Conservation (phyloP, 345 rosid species). For the Salix suchowensis region DNA sequence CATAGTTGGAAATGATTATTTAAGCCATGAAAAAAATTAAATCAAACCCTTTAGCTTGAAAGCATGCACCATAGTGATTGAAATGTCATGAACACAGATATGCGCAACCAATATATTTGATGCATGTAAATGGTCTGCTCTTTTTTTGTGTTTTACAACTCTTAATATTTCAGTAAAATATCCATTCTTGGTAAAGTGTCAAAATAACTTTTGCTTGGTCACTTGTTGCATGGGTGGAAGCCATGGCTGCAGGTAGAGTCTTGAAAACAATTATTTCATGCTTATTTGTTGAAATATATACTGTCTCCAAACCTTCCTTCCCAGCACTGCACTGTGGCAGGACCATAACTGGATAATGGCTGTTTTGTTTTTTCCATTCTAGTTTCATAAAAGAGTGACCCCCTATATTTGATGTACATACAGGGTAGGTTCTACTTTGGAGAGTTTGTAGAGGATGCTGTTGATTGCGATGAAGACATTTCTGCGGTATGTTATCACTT, state of each 20-base stretch:
- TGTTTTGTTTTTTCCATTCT: background rate
- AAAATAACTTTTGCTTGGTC: background rate
- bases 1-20: background rate
- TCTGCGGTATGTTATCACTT: conserved; percentile 51
- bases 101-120: background rate
- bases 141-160: background rate
- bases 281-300: background rate
- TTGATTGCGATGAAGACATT: conserved; percentile 65
- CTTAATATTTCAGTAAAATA: background rate
- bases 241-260: background rate
- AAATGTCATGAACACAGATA: background rate
- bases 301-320: background rate
- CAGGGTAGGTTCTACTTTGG: conserved; percentile 97
- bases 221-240: background rate
- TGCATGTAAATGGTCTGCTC: background rate
- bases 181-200: background rate
- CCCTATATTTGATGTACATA: conserved; percentile 15
- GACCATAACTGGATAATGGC: background rate
- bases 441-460: conserved; percentile 53
- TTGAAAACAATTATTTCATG: background rate
- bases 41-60: background rate
- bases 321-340: background rate
- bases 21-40: background rate
- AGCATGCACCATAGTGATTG: background rate
- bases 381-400: background rate